Conservation (phyloP, 805 yeast genomes). For the Pichia cabralensis region DNA sequence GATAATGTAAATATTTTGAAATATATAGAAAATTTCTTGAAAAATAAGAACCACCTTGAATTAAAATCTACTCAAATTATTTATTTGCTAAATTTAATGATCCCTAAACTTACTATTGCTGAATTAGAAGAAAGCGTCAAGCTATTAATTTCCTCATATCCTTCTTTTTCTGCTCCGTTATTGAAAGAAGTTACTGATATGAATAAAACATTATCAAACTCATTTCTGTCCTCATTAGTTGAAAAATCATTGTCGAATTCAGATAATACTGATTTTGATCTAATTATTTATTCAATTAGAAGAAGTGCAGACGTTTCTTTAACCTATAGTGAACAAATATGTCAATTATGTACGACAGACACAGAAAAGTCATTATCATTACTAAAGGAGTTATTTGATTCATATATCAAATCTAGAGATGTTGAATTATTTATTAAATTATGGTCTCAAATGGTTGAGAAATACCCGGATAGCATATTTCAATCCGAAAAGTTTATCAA, state of each 20-base stretch:
- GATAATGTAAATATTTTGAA: conserved; percentile 2
- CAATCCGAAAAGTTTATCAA: conserved; percentile 24
- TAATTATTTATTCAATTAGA: conserved; percentile 38
- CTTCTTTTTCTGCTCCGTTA: conserved; percentile 32
- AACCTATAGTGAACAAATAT: conserved; percentile 28
- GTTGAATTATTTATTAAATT: conserved; percentile 35
- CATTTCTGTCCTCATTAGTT: conserved; percentile 37
- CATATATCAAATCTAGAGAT: conserved; percentile 51
- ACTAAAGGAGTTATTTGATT: conserved; percentile 20
- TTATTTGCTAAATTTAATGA: conserved; percentile 22
- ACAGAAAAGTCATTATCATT: not conserved
- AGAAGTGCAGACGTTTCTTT: conserved; percentile 54
- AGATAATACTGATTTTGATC: conserved; percentile 26
- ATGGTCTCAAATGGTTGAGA: conserved; percentile 28
- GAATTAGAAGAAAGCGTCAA: conserved; percentile 41
- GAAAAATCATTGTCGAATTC: conserved; percentile 18
- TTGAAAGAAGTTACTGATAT: conserved; percentile 37
- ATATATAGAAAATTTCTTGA: conserved; percentile 23
- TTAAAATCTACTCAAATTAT: no score
- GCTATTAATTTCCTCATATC: conserved; percentile 30
- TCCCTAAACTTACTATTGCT: conserved; percentile 26
- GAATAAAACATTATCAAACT: conserved; percentile 44
- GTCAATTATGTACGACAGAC: conserved; percentile 11
- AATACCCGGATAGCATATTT: conserved; percentile 5
- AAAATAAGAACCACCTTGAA: no score